Evolutionary conservation across 192 early-diverging fungal species (phyloP), one percentile per base, ranked within the genome.

Genomic region (Hyaloraphidium curvatum): DNA sequence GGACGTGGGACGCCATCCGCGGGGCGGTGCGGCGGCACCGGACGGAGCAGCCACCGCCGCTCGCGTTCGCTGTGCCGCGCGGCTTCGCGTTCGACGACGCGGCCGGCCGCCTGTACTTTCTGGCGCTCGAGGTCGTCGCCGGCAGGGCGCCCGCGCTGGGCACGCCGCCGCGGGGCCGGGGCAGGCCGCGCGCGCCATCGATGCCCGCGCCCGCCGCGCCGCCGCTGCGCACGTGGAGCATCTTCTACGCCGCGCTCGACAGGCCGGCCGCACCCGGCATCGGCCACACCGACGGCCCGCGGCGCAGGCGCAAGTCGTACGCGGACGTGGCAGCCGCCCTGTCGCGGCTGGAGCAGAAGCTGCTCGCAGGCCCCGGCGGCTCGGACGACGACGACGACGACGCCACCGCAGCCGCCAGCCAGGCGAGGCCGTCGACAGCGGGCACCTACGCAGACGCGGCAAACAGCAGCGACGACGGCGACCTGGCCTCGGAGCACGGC

Each of bases 1-100:
- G n/a, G n/a, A n/a, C 54, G 9, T 81, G 79, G 79, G 77, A 81
- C 43, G 60, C 66, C 31, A 59, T 79, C 28, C 67, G 76, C 19
- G 63, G 54, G 39, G 65, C 74, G 59, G 74, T 81, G 5, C 65
- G 75, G 28, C 57, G 58, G 2, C 72, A 74, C 52, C 69, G 77
- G 23, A 61, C 62, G 3, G 57, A 54, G 1, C 53, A 64, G 19
- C 73, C 74, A 17, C 55, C 65, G 25, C 39, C 61, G 39, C 64
- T 68, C 28, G 31, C 56, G 3, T 27, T 68, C 3, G 50, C 67
- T 3, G 65, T 58, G 14, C 62, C 70, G 39, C 64, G 70, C 29
- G 75, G 77, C 57, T 74, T 77, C 62, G 39, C 40, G 14, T 74
- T 79, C 40, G 73, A 78, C 52, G 51, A 68, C 1, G n/a, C n/a